Percentiles rank a stretch among this genome's conserved stretches.
Evolutionary conservation across 192 early-diverging fungal species (phyloP).

Genomic region (Jimgerdemannia lactiflua): DNA sequence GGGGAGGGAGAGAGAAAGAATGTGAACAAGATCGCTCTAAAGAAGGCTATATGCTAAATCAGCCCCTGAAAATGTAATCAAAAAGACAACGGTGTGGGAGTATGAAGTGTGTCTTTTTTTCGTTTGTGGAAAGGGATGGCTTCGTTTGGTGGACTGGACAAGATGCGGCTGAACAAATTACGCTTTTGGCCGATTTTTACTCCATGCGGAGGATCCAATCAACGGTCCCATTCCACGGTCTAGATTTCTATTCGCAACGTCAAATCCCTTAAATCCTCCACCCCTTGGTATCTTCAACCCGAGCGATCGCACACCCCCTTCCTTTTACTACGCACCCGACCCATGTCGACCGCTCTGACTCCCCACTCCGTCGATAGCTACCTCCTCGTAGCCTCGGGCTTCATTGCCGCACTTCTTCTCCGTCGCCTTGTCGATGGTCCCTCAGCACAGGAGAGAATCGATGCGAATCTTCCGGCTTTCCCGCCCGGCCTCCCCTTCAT

Average conservation of each 20-base stretch:
- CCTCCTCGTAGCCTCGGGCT: background rate
- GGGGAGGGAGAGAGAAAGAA: too few species aligned
- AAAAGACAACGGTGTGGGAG: too few species aligned
- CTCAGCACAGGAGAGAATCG: background rate
- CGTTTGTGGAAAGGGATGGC: too few species aligned
- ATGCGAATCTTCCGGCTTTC: background rate
- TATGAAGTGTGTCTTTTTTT: too few species aligned
- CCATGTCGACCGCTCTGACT: background rate
- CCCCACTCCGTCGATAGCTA: background rate
- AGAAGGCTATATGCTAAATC: too few species aligned
- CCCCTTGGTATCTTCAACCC: background rate
- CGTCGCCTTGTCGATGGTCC: background rate
- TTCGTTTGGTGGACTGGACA: too few species aligned
- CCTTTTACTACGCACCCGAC: background rate
- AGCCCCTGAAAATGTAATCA: too few species aligned
- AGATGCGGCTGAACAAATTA: too few species aligned
- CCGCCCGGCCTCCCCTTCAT: background rate
- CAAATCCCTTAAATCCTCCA: background rate
- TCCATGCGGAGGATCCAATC: background rate
- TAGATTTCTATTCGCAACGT: background rate
- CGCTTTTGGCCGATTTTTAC: background rate
- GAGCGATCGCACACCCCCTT: background rate
- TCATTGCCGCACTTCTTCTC: background rate
- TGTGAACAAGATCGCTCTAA: too few species aligned
- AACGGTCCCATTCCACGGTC: background rate